Percentiles rank a stretch among this genome's conserved stretches.
Conservation (phyloP, 2,329 filamentous ascomycete species). For the Fusarium brachygibbosum region DNA sequence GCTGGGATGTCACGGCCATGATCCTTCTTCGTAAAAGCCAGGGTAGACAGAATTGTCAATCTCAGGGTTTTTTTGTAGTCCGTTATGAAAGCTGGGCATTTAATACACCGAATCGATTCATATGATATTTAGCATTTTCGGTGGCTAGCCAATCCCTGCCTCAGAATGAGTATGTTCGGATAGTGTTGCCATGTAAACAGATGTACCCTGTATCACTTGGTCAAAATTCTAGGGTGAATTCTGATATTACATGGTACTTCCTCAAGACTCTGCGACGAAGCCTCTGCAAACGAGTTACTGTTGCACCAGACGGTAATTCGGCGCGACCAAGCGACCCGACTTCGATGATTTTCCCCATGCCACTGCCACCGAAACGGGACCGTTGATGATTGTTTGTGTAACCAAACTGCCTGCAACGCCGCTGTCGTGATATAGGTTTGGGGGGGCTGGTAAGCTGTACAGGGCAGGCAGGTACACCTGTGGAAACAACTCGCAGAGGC, state of each 20-base stretch:
- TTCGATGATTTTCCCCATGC: slow-evolving; percentile 10
- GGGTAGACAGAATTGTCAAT: slow-evolving; percentile 10
- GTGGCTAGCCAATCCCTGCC: background rate
- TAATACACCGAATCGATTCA: background rate
- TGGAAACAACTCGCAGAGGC: background rate
- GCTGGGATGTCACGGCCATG: slow-evolving; percentile 3
- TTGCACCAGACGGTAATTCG: slow-evolving; percentile 8
- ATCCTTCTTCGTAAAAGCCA: slow-evolving; percentile 18
- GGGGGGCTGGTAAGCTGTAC: background rate
- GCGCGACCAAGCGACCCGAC: slow-evolving; percentile 15
- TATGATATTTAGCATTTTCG: slow-evolving; percentile 1
- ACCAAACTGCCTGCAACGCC: slow-evolving; percentile 7
- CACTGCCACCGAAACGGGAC: slow-evolving; percentile 3
- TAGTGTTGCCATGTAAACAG: background rate
- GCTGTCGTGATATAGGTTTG: slow-evolving; percentile 11
- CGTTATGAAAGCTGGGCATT: background rate
- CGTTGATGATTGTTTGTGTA: slow-evolving; percentile 11
- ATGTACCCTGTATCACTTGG: background rate
- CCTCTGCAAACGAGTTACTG: background rate
- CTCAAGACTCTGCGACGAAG: background rate
- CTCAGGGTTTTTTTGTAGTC: background rate
- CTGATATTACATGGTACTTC: background rate
- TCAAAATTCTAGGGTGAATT: background rate
- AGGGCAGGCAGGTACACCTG: background rate
- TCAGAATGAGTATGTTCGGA: background rate